phyloP scores from a whole-genome alignment of 2,329 filamentous ascomycete genomes.

The Periconia sp. region DNA sequence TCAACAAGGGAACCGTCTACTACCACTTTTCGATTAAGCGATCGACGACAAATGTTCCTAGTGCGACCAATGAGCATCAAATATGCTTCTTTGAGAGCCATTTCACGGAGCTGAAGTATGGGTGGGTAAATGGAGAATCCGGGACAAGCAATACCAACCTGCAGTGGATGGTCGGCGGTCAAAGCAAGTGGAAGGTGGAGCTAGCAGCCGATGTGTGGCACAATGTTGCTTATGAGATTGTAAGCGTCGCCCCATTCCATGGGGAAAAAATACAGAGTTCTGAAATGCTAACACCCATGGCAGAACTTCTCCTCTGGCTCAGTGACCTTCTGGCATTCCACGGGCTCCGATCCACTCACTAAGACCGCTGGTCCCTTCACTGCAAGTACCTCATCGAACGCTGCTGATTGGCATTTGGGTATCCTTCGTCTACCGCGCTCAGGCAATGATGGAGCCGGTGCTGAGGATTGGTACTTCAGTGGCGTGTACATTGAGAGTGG shows the following conservation, averaged over 20 bases:
- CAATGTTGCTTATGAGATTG: slow-evolving; percentile 76
- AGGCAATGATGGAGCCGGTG: slow-evolving; percentile 57
- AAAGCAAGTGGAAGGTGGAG: slow-evolving; percentile 67
- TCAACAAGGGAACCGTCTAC: slow-evolving; percentile 70
- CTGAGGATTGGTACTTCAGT: slow-evolving; percentile 74
- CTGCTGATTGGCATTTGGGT: slow-evolving; percentile 75
- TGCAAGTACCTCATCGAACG: slow-evolving; percentile 68
- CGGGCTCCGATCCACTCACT: slow-evolving; percentile 62
- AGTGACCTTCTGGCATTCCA: slow-evolving; percentile 74
- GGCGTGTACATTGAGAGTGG: slow-evolving; percentile 74
- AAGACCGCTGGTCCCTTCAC: slow-evolving; percentile 66
- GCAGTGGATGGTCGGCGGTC: slow-evolving; percentile 68
- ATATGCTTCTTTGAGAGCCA: slow-evolving; percentile 70
- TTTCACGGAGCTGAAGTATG: slow-evolving; percentile 77
- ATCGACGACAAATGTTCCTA: slow-evolving; percentile 64
- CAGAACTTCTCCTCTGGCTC: slow-evolving; percentile 65
- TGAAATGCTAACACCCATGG: slow-evolving; percentile 16
- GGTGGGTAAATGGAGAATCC: slow-evolving; percentile 60
- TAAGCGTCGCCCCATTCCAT: too few relatives aligned
- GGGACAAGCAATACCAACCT: slow-evolving; percentile 61
- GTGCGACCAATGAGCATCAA: slow-evolving; percentile 70
- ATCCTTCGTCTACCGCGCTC: slow-evolving; percentile 68
- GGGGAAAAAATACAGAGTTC: too few relatives aligned
- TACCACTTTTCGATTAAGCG: slow-evolving; percentile 76
- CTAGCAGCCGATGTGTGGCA: slow-evolving; percentile 72